A percentile compares a stretch with the other conserved stretches of the same genome.
Evolutionary conservation across 2,329 filamentous ascomycete species (phyloP).

Genomic region (Microcyclosporella mali): DNA sequence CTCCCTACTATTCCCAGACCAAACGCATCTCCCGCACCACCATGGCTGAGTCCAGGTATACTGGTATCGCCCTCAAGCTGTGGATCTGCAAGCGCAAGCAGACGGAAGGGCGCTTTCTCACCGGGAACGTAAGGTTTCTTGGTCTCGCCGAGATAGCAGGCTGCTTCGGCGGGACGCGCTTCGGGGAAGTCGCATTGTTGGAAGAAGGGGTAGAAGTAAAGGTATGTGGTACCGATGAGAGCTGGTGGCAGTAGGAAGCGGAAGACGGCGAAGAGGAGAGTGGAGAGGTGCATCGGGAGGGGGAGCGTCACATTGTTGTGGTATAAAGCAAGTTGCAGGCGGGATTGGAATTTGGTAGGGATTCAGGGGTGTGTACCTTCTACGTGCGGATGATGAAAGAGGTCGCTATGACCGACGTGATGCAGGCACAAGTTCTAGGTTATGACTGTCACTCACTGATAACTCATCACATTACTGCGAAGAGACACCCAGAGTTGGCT

Average conservation of each 20-base stretch:
- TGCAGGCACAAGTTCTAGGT: too few relatives aligned
- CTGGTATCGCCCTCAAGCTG: constrained; percentile 90
- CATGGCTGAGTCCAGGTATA: constrained; percentile 56
- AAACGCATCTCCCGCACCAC: constrained; percentile 36
- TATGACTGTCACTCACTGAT: too few relatives aligned
- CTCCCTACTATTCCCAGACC: too few relatives aligned
- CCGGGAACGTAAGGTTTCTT: constrained; percentile 16
- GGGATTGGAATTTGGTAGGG: too few relatives aligned
- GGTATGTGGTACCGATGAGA: constrained; percentile 63
- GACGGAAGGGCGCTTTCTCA: constrained; percentile 65
- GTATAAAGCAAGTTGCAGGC: too few relatives aligned
- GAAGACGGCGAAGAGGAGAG: constrained; percentile 41
- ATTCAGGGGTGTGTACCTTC: too few relatives aligned
- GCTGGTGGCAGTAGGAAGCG: constrained; percentile 58
- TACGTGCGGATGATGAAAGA: too few relatives aligned
- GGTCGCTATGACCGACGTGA: too few relatives aligned
- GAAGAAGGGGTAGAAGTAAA: constrained; percentile 84
- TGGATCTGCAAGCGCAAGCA: constrained; percentile 83
- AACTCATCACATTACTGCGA: too few relatives aligned
- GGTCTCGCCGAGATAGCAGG: constrained; percentile 11
- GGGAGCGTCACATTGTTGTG: too few relatives aligned
- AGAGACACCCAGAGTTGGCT: too few relatives aligned
- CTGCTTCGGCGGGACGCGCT: constrained; percentile 15
- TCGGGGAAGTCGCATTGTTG: constrained; percentile 71
- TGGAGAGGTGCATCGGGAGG: constrained; percentile 44